Conservation (phyloP, 2,329 filamentous ascomycete genomes). For the Penicillium sp. region DNA sequence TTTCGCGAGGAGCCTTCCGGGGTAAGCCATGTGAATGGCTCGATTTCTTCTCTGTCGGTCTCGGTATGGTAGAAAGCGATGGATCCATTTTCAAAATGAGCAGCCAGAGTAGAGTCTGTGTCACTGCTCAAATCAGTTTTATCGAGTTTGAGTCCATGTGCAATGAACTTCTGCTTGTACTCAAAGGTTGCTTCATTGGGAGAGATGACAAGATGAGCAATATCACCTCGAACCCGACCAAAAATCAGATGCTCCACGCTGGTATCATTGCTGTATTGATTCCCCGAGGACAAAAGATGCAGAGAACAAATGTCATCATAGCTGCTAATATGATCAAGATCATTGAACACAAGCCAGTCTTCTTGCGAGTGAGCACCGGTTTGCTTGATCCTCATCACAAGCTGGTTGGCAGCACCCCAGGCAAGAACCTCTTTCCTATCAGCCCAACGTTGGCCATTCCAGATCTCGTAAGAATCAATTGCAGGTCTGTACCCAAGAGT, state of each 20-base stretch:
- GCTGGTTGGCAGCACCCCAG: conserved; percentile 60
- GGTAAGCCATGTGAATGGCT: conserved; percentile 36
- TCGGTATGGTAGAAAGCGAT: conserved; percentile 49
- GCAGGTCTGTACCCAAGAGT: conserved; percentile 58
- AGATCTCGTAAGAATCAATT: conserved; percentile 58
- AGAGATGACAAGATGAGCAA: conserved; percentile 43
- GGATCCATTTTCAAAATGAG: conserved; percentile 49
- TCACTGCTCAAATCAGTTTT: conserved; percentile 48
- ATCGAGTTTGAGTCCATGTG: conserved; percentile 45
- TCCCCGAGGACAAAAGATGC: conserved; percentile 48
- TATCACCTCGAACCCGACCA: conserved; percentile 56
- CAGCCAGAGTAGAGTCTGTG: conserved; percentile 48
- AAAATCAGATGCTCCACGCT: conserved; percentile 51
- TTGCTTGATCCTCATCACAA: conserved; percentile 52
- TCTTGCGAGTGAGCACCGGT: conserved; percentile 35
- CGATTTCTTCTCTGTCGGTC: conserved; percentile 31
- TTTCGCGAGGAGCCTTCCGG: conserved; percentile 27
- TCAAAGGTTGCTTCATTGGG: conserved; percentile 29
- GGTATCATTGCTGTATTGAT: conserved; percentile 36
- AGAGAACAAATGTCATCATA: conserved; percentile 60
- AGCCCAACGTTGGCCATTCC: conserved; percentile 46
- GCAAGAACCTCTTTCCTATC: conserved; percentile 56
- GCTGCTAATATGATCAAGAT: conserved; percentile 51
- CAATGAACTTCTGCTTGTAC: conserved; percentile 44
- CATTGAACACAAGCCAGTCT: conserved; percentile 54